Percentiles rank a stretch among this genome's conserved stretches.
These are phyloP conservation scores for Hyphopichia pseudoburtonii DNA, from an alignment of 1,139 yeast genomes.

Conservation along the genomic window DNA sequence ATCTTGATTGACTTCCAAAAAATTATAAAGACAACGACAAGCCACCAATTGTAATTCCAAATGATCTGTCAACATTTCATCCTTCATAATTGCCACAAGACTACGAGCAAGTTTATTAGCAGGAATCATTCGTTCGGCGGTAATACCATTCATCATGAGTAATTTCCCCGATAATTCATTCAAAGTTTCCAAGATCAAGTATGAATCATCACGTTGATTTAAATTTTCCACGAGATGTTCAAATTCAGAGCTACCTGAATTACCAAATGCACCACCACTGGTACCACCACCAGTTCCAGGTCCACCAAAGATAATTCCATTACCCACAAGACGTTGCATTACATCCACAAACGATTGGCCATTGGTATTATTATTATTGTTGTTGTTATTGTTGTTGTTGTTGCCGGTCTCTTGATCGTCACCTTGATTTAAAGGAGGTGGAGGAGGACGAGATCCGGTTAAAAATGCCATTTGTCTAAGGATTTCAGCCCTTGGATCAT, in stretches of 20 bases:
- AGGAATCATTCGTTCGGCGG: constrained; percentile 68
- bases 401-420: constrained; percentile 5
- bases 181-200: constrained; percentile 53
- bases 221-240: constrained; percentile 43
- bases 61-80: constrained; percentile 60
- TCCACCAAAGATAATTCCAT: constrained; percentile 35
- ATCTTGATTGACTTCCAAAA: constrained; percentile 74
- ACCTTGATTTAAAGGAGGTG: constrained; percentile 7
- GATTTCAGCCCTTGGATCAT: constrained; percentile 27
- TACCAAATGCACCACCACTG: neutral
- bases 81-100: constrained; percentile 59
- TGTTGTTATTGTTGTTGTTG: constrained; percentile 6
- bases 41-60: constrained; percentile 81
- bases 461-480: constrained; percentile 28
- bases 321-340: constrained; percentile 39
- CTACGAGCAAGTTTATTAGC: constrained; percentile 54
- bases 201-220: constrained; percentile 46
- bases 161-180: constrained; percentile 63
- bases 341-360: constrained; percentile 33
- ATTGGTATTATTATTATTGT: neutral
- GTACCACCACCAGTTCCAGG: constrained; percentile 6
- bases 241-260: constrained; percentile 27
- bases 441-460: constrained; percentile 3
- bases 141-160: constrained; percentile 65
- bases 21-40: constrained; percentile 80